A percentile compares a stretch with the other conserved stretches of the same genome.
Conservation (phyloP, 306 rosid genomes). For the Urtica urens region DNA sequence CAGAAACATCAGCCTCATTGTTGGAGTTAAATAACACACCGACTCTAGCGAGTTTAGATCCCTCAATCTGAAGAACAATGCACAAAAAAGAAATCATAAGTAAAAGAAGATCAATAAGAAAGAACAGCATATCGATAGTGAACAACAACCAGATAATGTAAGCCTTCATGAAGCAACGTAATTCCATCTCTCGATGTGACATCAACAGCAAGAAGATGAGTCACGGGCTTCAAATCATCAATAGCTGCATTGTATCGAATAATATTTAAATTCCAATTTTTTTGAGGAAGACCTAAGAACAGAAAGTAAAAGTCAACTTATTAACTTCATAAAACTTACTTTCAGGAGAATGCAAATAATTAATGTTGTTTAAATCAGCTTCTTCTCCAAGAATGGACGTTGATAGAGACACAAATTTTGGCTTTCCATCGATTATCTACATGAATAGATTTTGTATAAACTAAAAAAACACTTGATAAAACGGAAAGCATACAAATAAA, state of each 20-base stretch:
- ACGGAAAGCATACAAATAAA: conserved; percentile 4
- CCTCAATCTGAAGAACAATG: conserved; percentile 50
- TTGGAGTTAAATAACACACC: conserved; percentile 61
- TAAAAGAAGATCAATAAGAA: conserved; percentile 13
- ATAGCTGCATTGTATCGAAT: conserved; percentile 33
- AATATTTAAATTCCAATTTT: neutral
- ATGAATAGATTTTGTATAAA: conserved; percentile 12
- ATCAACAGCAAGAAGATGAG: conserved; percentile 80
- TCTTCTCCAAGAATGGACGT: conserved; percentile 44
- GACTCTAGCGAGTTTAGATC: conserved; percentile 59
- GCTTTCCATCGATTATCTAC: conserved; percentile 72
- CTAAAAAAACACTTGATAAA: conserved; percentile 4
- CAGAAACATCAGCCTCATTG: conserved; percentile 34
- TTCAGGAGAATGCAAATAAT: conserved; percentile 73
- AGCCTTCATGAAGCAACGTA: conserved; percentile 67
- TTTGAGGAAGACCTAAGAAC: conserved; percentile 9
- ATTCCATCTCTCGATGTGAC: conserved; percentile 57
- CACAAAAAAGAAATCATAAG: conserved; percentile 6
- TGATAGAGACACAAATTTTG: conserved; percentile 58
- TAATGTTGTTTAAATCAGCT: conserved; percentile 37
- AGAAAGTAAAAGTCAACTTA: conserved; percentile 1
- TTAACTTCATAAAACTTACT: conserved; percentile 49
- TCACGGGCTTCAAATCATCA: conserved; percentile 87
- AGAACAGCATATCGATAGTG: conserved; percentile 13
- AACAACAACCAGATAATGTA: conserved; percentile 61